Conservation (phyloP, 2,329 filamentous ascomycete species). For the Aspergillus niger region DNA sequence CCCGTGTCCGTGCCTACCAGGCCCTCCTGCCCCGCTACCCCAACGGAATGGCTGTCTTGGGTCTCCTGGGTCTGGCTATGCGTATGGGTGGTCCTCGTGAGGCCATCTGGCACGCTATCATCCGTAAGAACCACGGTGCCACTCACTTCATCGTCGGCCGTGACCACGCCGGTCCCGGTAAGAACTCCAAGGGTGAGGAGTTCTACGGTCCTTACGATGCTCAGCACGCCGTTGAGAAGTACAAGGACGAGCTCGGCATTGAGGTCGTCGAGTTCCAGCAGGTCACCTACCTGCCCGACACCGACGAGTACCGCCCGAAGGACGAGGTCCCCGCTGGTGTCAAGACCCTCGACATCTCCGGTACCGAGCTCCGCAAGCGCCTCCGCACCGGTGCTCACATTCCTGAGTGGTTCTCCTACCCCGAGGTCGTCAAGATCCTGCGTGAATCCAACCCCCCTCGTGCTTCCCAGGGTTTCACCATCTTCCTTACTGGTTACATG, state of each 20-base stretch:
- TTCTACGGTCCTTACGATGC: conserved; percentile 99
- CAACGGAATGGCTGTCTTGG: conserved; percentile 97
- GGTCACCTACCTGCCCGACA: conserved; percentile 98
- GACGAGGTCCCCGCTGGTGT: conserved; percentile 83
- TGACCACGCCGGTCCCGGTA: conserved; percentile 96
- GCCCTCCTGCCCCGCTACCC: conserved; percentile 94
- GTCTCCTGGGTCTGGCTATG: conserved; percentile 94
- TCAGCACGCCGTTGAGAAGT: conserved; percentile 93
- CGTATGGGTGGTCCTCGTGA: conserved; percentile 98
- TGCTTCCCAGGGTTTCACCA: conserved; percentile 90
- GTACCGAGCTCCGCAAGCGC: conserved; percentile 87
- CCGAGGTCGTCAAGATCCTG: conserved; percentile 94
- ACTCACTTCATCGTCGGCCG: conserved; percentile 99
- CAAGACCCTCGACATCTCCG: conserved; percentile 84
- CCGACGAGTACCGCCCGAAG: conserved; percentile 91
- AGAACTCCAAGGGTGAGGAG: conserved; percentile 95
- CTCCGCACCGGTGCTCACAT: conserved; percentile 91
- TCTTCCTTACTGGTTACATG: conserved; percentile 96
- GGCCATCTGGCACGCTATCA: conserved; percentile 99
- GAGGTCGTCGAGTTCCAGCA: conserved; percentile 99
- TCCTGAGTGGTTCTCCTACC: conserved; percentile 99
- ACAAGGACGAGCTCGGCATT: conserved; percentile 94
- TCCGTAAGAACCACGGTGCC: conserved; percentile 98
- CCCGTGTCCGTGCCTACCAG: conserved; percentile 97
- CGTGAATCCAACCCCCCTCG: conserved; percentile 94